A percentile compares a stretch with the other conserved stretches of the same genome.
phyloP scores from a whole-genome alignment of 345 rosid genomes.

The Hevea brasiliensis region DNA sequence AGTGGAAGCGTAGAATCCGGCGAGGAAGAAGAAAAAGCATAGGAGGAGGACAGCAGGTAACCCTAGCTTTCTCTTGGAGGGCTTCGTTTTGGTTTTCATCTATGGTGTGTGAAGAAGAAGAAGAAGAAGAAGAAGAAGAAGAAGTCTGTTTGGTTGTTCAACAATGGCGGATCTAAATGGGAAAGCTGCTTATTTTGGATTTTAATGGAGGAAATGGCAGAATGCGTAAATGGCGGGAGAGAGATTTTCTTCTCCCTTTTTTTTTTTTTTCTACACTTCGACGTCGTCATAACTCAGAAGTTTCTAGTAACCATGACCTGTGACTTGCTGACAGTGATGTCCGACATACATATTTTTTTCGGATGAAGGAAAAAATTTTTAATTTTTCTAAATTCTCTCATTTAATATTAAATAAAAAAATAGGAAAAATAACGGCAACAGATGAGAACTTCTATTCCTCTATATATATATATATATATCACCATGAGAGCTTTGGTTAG shows the following conservation, averaged over 20 bases:
- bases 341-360: background rate
- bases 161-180: no score
- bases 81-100: slow-evolving; percentile 68
- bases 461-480: no score
- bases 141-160: no score
- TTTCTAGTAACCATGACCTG: background rate
- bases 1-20: slow-evolving; percentile 58
- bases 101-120: no score
- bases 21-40: slow-evolving; percentile 59
- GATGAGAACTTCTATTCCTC: no score
- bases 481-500: no score
- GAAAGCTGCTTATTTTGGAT: no score
- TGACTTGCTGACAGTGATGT: background rate
- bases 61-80: slow-evolving; percentile 54
- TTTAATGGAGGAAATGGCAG: background rate
- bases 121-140: no score
- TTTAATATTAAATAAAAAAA: no score
- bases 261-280: slow-evolving; percentile 3
- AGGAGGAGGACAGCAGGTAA: slow-evolving; percentile 40
- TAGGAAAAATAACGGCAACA: no score
- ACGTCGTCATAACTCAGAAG: background rate
- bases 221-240: slow-evolving; percentile 31
- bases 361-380: no score
- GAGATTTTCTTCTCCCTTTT: background rate
- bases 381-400: no score